Conservation (phyloP, 495 filamentous ascomycete species). For the Tuber borchii region DNA sequence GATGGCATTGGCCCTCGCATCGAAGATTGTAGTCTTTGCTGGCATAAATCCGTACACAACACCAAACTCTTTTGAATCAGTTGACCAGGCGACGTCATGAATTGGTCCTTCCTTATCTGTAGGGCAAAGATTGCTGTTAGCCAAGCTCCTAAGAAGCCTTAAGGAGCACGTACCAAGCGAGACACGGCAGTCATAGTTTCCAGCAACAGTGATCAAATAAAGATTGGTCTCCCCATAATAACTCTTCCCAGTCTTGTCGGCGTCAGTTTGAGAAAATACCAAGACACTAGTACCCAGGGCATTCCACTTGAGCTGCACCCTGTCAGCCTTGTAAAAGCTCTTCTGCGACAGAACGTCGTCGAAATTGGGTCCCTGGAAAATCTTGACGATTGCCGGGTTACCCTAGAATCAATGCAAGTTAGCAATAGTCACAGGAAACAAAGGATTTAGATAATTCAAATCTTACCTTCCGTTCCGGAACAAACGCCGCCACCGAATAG, state of each 20-base stretch:
- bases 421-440: not conserved
- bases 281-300: slow-evolving; percentile 78
- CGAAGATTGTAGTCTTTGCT: slow-evolving; percentile 95
- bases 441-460: not conserved
- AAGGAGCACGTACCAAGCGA: slow-evolving; percentile 56
- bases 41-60: slow-evolving; percentile 98
- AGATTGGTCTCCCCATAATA: slow-evolving; percentile 98
- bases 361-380: slow-evolving; percentile 87
- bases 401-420: slow-evolving; percentile 51
- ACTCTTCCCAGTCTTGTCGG: slow-evolving; percentile 94
- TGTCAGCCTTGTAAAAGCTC: slow-evolving; percentile 98
- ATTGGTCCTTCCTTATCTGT: slow-evolving; percentile 95
- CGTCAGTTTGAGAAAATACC: slow-evolving; percentile 94
- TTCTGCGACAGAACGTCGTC: slow-evolving; percentile 77
- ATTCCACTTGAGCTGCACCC: slow-evolving; percentile 98
- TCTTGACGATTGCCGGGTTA: slow-evolving; percentile 84
- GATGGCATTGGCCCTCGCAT: slow-evolving; percentile 67
- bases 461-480: slow-evolving; percentile 84
- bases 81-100: slow-evolving; percentile 96
- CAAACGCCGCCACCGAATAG: slow-evolving; percentile 83
- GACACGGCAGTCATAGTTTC: slow-evolving; percentile 84
- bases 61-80: slow-evolving; percentile 92
- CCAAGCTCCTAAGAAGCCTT: not conserved
- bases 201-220: slow-evolving; percentile 87
- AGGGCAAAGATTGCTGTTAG: slow-evolving; percentile 16